These are phyloP conservation scores for Ceratocystis alfenasii DNA, from an alignment of 2,329 filamentous ascomycete genomes.

Conservation along the genomic window DNA sequence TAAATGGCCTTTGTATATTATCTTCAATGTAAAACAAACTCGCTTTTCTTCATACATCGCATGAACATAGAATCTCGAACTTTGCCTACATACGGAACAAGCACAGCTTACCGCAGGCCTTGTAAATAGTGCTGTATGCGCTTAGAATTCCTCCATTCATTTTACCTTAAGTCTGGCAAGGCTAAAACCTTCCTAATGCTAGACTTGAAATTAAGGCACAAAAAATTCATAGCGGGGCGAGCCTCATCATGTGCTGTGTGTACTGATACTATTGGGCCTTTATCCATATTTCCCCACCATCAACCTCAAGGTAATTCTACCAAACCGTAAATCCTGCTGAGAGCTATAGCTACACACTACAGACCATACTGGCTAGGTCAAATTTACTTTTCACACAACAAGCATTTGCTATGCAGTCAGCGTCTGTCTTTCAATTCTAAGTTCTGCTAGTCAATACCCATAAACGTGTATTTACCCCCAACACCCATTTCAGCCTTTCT, in stretches of 20 bases:
- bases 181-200: conserved; percentile 1
- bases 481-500: no score
- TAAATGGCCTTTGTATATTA: neutral
- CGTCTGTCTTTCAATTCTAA: neutral
- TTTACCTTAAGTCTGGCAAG: neutral
- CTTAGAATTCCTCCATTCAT: conserved; percentile 5
- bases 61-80: neutral
- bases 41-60: no score
- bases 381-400: neutral
- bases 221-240: neutral
- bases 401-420: neutral
- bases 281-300: neutral
- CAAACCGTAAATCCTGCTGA: neutral
- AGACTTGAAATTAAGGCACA: neutral
- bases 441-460: no score
- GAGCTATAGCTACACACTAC: neutral
- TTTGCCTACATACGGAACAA: neutral
- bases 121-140: neutral
- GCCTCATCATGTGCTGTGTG: no score
- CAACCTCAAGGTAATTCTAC: neutral
- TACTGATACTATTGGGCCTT: neutral
- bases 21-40: neutral
- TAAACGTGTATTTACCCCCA: no score
- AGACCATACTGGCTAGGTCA: neutral
- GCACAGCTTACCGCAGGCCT: no score